Base-by-base conservation (phyloP, 164 flowering plant genomes). In the Nelumbo lutea region DNA sequence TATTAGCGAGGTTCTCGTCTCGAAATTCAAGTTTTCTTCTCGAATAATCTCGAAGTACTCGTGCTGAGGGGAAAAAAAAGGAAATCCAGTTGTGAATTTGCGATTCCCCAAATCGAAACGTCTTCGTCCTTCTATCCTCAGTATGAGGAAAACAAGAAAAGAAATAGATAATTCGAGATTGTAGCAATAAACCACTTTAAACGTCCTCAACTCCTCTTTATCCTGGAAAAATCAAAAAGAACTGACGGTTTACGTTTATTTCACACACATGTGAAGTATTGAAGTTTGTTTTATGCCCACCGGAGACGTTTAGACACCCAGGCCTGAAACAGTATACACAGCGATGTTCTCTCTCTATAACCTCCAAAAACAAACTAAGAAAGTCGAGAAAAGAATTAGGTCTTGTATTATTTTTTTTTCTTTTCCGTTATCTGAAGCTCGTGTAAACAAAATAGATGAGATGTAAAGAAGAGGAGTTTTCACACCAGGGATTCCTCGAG, bases 91-190 rank as follows among this genome's bases (percentile, higher is more conserved):
- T 53, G 27, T 27, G 27, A 27, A 27, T 46, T 57, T 42, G 10
- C 47, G 40, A 47, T 69, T 65, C 47, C 67, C 71, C 44, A 48
- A 72, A 40, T 55, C 8, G 57, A n/a, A 45, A 71, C 59, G 57
- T 40, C 52, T 67, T 60, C 65, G 45, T 62, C 58, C 74, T 72
- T 42, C 61, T 59, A 68, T 64, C 52, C 72, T 68, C 66, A 41
- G 62, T 46, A 43, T 43, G 76, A 52, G 41, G 58, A 78, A 84
- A 79, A 69, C 63, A 76, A 80, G 83, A 79, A 84, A 76, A 67
- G 72, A 73, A 38, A 48, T 68, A 59, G 61, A 73, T 68, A 69
- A 65, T 66, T 77, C 68, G 82, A 82, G 80, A 84, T 79, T 79
- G 72, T 74, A 75, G 73, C 79, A 67, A 42, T 6, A 58, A 61